Evolutionary conservation across 139 green algal genomes (phyloP).

Genomic region (Monoraphidium neglectum): DNA sequence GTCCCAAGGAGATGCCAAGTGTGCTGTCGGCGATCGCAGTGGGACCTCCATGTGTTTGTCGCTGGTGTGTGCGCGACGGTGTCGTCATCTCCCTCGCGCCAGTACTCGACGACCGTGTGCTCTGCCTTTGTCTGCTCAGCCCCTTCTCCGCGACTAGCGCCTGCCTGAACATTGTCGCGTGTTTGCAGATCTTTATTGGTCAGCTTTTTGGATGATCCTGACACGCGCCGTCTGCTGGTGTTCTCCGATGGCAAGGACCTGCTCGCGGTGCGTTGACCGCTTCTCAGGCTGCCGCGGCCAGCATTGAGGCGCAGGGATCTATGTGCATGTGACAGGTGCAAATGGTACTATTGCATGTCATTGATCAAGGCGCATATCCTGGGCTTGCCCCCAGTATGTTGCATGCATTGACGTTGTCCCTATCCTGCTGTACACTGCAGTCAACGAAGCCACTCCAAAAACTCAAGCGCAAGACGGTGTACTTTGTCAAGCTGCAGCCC

Average conservation of each 20-base stretch:
- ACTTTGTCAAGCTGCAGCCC: constrained; percentile 78
- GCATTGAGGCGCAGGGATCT: background rate
- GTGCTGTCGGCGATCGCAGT: background rate
- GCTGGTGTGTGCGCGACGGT: too few relatives aligned
- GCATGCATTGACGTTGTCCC: too few relatives aligned
- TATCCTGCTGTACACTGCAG: too few relatives aligned
- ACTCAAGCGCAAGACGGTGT: constrained; percentile 83
- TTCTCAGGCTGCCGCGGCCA: too few relatives aligned
- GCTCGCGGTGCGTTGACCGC: constrained; percentile 51
- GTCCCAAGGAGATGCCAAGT: constrained; percentile 59
- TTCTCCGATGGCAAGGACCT: constrained; percentile 77
- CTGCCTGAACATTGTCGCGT: too few relatives aligned
- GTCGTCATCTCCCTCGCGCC: too few relatives aligned
- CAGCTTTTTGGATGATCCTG: constrained; percentile 61
- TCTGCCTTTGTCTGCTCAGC: too few relatives aligned
- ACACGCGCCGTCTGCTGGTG: constrained; percentile 57
- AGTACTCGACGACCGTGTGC: too few relatives aligned
- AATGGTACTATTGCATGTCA: background rate
- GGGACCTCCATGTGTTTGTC: too few relatives aligned
- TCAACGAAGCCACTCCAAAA: constrained; percentile 65
- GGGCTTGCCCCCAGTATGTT: background rate
- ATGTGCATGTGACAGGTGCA: too few relatives aligned
- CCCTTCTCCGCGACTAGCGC: too few relatives aligned
- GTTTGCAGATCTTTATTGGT: constrained; percentile 54
- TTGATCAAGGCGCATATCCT: background rate